These are phyloP conservation scores for Afroboletus lepidellus DNA, from an alignment of 1,284 basidiomycete genomes.

Conservation along the genomic window DNA sequence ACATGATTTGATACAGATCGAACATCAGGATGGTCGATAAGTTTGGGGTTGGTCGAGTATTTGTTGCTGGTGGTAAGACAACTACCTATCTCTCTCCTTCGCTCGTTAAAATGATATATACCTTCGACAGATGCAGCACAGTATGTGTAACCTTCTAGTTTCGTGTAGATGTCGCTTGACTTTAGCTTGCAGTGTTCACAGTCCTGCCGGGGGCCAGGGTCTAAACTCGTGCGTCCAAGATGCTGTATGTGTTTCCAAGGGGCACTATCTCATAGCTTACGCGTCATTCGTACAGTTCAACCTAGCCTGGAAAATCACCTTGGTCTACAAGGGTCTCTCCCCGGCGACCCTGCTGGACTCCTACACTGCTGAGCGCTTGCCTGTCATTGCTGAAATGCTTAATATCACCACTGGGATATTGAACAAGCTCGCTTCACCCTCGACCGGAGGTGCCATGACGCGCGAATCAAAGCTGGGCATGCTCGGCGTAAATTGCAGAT, in stretches of 20 bases:
- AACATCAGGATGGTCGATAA: constrained; percentile 35
- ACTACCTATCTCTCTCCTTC: not conserved
- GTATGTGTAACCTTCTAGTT: not conserved
- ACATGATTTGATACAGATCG: constrained; percentile 16
- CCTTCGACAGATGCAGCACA: not conserved
- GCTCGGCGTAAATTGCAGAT: constrained; percentile 32
- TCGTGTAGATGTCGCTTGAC: not conserved
- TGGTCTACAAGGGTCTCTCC: constrained; percentile 37
- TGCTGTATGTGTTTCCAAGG: constrained; percentile 23
- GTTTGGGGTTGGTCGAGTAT: constrained; percentile 33
- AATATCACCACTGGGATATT: constrained; percentile 21
- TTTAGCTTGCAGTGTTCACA: constrained; percentile 39
- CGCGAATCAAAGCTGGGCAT: constrained; percentile 26
- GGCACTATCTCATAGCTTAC: not conserved
- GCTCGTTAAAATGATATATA: not conserved
- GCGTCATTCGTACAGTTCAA: constrained; percentile 31
- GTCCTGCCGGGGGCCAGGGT: constrained; percentile 47
- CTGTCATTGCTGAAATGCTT: constrained; percentile 40
- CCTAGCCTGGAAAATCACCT: constrained; percentile 42
- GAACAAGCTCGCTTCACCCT: not conserved
- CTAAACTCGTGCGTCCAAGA: constrained; percentile 43
- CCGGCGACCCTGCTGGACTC: constrained; percentile 34
- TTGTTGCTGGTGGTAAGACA: constrained; percentile 36
- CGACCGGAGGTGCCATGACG: not conserved
- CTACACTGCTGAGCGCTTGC: constrained; percentile 38